Evolutionary conservation across 805 yeast genomes (phyloP).

Genomic region (Candida coleopterorum): DNA sequence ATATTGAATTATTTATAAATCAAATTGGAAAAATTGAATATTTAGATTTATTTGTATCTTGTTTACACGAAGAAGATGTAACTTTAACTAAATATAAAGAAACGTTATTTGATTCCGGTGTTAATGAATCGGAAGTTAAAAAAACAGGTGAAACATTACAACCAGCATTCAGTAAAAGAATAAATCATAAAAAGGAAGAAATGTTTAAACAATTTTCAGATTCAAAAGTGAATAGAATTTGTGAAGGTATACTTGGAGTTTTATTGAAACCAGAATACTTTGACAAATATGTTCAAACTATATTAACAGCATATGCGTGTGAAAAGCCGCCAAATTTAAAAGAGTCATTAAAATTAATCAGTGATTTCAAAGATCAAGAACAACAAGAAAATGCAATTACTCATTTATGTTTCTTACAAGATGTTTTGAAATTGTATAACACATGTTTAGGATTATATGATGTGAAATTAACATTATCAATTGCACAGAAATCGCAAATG

Average conservation of each 20-base stretch:
- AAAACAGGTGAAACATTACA: constrained; percentile 11
- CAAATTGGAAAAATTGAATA: constrained; percentile 71
- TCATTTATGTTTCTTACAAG: constrained; percentile 87
- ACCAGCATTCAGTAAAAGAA: constrained; percentile 17
- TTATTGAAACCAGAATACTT: constrained; percentile 49
- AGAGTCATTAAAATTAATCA: constrained; percentile 66
- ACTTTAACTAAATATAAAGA: constrained; percentile 76
- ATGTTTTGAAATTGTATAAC: constrained; percentile 76
- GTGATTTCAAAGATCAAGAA: constrained; percentile 42
- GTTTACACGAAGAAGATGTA: constrained; percentile 83
- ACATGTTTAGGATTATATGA: constrained; percentile 80
- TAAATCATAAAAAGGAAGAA: constrained; percentile 29
- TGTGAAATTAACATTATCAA: constrained; percentile 68
- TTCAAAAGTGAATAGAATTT: constrained; percentile 70
- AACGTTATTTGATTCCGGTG: constrained; percentile 37
- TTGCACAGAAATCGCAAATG: constrained; percentile 95
- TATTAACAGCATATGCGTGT: constrained; percentile 89
- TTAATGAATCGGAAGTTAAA: constrained; percentile 13
- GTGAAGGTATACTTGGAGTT: constrained; percentile 62
- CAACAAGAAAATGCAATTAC: constrained; percentile 58
- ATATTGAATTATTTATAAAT: constrained; percentile 61
- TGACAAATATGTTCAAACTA: constrained; percentile 62
- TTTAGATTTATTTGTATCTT: constrained; percentile 81
- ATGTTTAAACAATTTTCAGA: constrained; percentile 24
- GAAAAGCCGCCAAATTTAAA: constrained; percentile 81